These are phyloP conservation scores for Dendrobium catenatum DNA, from an alignment of 106 monocot species.

Conservation along the genomic window DNA sequence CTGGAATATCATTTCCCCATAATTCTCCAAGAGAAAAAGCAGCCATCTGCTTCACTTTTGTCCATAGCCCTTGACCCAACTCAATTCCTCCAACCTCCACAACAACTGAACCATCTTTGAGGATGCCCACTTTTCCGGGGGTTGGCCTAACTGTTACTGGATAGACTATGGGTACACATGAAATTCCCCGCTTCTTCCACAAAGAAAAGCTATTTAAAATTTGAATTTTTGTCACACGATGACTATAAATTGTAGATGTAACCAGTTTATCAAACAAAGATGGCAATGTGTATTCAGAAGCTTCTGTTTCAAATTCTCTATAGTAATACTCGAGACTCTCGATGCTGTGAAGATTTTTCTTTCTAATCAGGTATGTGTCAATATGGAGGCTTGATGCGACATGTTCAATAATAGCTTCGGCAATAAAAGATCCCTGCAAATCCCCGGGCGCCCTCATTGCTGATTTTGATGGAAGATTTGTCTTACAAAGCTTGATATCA, in stretches of 20 bases:
- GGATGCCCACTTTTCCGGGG: slow-evolving; percentile 71
- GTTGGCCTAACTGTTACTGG: slow-evolving; percentile 26
- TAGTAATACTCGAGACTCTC: slow-evolving; percentile 50
- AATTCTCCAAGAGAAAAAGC: slow-evolving; percentile 68
- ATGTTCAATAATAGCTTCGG: slow-evolving; percentile 80
- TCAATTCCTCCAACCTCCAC: slow-evolving; percentile 92
- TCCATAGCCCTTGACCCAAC: slow-evolving; percentile 88
- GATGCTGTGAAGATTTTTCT: slow-evolving; percentile 57
- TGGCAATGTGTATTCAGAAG: slow-evolving; percentile 56
- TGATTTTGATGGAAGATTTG: slow-evolving; percentile 55
- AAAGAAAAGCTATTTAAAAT: slow-evolving; percentile 45
- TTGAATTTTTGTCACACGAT: slow-evolving; percentile 27
- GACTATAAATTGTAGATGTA: slow-evolving; percentile 24
- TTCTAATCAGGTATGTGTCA: slow-evolving; percentile 40
- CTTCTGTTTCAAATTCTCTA: slow-evolving; percentile 32
- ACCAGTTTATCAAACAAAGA: slow-evolving; percentile 34
- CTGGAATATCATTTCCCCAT: slow-evolving; percentile 23
- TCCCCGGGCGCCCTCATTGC: slow-evolving; percentile 77
- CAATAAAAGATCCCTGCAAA: slow-evolving; percentile 75
- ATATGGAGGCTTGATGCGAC: slow-evolving; percentile 51
- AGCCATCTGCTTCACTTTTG: slow-evolving; percentile 84
- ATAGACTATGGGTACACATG: slow-evolving; percentile 50
- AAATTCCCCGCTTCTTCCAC: slow-evolving; percentile 83
- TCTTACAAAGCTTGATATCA: slow-evolving; percentile 66
- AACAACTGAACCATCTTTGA: slow-evolving; percentile 69